These are phyloP conservation scores for Debaryomyces hansenii DNA, from an alignment of 805 yeast genomes.

Conservation along the genomic window DNA sequence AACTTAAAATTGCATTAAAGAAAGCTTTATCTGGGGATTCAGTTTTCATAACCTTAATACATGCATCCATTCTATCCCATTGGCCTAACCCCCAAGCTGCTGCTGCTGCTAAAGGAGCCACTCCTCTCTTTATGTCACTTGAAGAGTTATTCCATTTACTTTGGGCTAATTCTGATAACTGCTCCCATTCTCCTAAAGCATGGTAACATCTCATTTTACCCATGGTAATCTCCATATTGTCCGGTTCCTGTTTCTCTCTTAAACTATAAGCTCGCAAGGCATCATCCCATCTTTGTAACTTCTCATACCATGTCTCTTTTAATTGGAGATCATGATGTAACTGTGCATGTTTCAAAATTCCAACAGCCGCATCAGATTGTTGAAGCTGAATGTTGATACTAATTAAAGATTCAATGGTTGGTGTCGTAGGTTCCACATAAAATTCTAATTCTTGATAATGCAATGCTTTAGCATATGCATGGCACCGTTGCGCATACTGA, in stretches of 20 bases:
- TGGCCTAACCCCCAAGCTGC: constrained; percentile 98
- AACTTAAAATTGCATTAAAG: constrained; percentile 83
- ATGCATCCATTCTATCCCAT: constrained; percentile 95
- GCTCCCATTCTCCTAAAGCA: constrained; percentile 99
- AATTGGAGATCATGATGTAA: constrained; percentile 86
- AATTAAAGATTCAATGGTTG: constrained; percentile 88
- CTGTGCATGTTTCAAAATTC: constrained; percentile 92
- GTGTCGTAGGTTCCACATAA: constrained; percentile 87
- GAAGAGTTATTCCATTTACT: constrained; percentile 80
- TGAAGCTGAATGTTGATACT: constrained; percentile 92
- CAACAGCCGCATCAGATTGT: constrained; percentile 97
- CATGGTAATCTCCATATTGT: constrained; percentile 84
- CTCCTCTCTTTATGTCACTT: constrained; percentile 71
- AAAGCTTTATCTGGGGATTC: constrained; percentile 95
- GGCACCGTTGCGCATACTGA: constrained; percentile 90
- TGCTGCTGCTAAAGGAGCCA: constrained; percentile 98
- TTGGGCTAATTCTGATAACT: constrained; percentile 78
- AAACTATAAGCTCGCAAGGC: constrained; percentile 88
- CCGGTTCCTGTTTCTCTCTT: constrained; percentile 63
- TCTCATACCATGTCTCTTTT: constrained; percentile 97
- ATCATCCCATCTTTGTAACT: constrained; percentile 96
- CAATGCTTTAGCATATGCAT: constrained; percentile 95
- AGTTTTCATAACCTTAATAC: constrained; percentile 82
- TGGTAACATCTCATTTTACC: constrained; percentile 98
- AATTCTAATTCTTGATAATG: constrained; percentile 96